These are phyloP conservation scores for Floccularia luteovirens DNA, from an alignment of 768 basidiomycete species.

Conservation along the genomic window DNA sequence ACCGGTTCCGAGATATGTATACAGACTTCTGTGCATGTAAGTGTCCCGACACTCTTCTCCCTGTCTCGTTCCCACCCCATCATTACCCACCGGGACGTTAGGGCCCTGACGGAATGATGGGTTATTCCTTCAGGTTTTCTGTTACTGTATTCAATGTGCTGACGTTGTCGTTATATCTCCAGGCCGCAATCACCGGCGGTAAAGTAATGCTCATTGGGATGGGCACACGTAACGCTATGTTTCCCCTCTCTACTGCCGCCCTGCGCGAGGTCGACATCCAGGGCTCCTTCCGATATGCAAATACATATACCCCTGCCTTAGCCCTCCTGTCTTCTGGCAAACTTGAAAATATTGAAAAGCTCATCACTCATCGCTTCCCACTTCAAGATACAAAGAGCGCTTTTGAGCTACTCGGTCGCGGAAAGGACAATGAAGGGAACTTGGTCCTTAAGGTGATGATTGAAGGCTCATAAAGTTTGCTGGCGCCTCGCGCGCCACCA, in stretches of 20 bases:
- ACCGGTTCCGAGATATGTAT: conserved; percentile 91
- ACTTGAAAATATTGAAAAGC: conserved; percentile 56
- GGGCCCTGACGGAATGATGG: background rate
- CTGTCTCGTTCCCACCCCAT: conserved; percentile 6
- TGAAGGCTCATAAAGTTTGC: conserved; percentile 29
- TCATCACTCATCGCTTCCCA: conserved; percentile 73
- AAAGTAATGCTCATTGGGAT: conserved; percentile 94
- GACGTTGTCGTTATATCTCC: conserved; percentile 9
- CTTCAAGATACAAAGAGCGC: conserved; percentile 63
- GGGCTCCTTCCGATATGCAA: conserved; percentile 87
- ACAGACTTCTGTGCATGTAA: conserved; percentile 84
- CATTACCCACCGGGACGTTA: background rate
- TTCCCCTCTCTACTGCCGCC: conserved; percentile 82
- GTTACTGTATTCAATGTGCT: background rate
- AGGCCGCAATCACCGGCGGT: conserved; percentile 81
- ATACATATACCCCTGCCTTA: conserved; percentile 87
- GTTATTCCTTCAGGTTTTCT: background rate
- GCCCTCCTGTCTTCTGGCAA: conserved; percentile 62
- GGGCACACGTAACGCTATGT: conserved; percentile 76
- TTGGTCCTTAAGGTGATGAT: conserved; percentile 92
- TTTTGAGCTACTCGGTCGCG: conserved; percentile 75
- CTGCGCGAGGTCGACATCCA: conserved; percentile 88
- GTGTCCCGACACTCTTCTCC: conserved; percentile 20
- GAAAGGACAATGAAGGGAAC: conserved; percentile 70
- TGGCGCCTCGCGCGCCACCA: no score